Evolutionary conservation across 2,329 filamentous ascomycete species (phyloP), one percentile per base, ranked within the genome.

Genomic region (Ophiostoma montium): DNA sequence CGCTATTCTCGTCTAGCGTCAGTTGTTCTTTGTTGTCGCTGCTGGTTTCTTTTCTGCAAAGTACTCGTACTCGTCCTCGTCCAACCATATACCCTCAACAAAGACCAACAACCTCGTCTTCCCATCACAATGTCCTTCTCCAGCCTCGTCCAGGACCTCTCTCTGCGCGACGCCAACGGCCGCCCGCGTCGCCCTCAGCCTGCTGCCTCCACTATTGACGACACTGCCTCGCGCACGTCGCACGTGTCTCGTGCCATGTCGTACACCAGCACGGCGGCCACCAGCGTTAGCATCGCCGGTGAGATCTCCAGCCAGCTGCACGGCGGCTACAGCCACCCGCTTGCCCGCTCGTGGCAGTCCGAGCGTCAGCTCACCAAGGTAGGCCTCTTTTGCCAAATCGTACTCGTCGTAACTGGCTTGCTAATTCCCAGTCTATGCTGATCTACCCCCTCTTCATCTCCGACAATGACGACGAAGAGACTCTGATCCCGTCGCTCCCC

Each of bases 391-490:
- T n/a, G n/a, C n/a, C n/a, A n/a, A n/a, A n/a, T n/a, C n/a, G n/a
- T n/a, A n/a, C n/a, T n/a, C n/a, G n/a, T n/a, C n/a, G n/a, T n/a
- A n/a, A n/a, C n/a, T n/a, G n/a, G n/a, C n/a, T n/a, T n/a, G n/a
- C 39, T 53, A 44, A 41, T 56, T 23, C 15, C 3, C 59, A 95
- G 87, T 92, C 89, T 35, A 96, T 96, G 92, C 82, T 98, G 60
- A 95, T 98, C 61, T 96, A 94, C 68, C 92, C 92, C 12, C 76
- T 98, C 57, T 98, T 98, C 70, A 79, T 98, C 56, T 94, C 92
- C 60, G 92, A 98, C 66, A 79, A 86, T 61, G 85, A 90, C 33
- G 86, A 96, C 60, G 90, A 96, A 69, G 86, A 95, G 69, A 84
- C 82, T 13, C 74, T 84, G 15, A 94, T 98, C 50, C 83, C 89